Percentiles rank a stretch among this genome's conserved stretches.
These are phyloP conservation scores for Dictyostelium brefeldianum DNA, from an alignment of 78 protist genomes.

Conservation along the genomic window DNA sequence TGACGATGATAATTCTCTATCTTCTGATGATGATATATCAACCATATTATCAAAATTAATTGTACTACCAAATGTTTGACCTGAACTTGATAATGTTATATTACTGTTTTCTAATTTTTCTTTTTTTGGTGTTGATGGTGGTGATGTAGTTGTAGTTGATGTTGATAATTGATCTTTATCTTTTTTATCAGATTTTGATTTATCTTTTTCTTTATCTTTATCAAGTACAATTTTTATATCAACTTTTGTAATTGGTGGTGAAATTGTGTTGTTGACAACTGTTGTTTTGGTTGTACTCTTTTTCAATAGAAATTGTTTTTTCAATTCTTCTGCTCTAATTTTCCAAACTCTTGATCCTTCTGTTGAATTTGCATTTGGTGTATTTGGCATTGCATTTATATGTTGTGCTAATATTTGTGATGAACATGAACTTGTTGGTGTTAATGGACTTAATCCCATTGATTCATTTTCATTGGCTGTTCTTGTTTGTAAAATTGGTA, in stretches of 20 bases:
- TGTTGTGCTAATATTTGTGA: background rate
- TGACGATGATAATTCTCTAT: background rate
- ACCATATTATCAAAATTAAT: constrained; percentile 10
- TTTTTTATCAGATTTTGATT: background rate
- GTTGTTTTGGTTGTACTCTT: constrained; percentile 3
- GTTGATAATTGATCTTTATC: constrained; percentile 14
- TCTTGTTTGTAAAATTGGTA: constrained; percentile 20
- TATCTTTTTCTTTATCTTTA: background rate
- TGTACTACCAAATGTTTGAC: background rate
- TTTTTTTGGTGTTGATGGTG: background rate
- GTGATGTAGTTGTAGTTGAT: background rate
- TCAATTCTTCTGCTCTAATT: constrained; percentile 67
- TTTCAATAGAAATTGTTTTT: constrained; percentile 36
- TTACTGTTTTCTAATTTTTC: background rate
- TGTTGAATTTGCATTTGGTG: constrained; percentile 33
- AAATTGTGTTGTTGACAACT: background rate
- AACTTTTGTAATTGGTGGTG: constrained; percentile 23
- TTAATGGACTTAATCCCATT: constrained; percentile 54
- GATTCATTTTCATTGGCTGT: constrained; percentile 21
- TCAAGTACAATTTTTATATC: constrained; percentile 2
- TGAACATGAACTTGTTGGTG: constrained; percentile 28
- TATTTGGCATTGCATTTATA: constrained; percentile 30
- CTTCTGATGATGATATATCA: constrained; percentile 4
- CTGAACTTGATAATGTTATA: background rate
- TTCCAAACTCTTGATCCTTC: constrained; percentile 76